phyloP scores from a whole-genome alignment of 768 basidiomycete genomes.

The Lyophyllum decastes region DNA sequence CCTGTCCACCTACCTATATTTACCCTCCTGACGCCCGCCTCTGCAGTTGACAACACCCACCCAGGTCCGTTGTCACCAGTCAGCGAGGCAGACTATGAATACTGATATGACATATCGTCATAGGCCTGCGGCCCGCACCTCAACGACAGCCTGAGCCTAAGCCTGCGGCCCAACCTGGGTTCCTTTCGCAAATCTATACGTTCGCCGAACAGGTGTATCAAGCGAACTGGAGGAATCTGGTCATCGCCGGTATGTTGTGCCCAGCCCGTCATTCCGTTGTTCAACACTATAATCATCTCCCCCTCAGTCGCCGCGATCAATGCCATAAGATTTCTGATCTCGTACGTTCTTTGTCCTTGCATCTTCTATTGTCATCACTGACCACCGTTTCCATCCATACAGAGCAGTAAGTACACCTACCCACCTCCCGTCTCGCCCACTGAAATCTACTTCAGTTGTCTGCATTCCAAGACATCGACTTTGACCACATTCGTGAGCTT shows the following conservation, averaged over 20 bases:
- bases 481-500: conserved; percentile 22
- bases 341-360: conserved; percentile 28
- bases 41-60: conserved; percentile 36
- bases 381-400: not conserved
- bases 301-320: conserved; percentile 40
- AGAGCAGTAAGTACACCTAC: conserved; percentile 24
- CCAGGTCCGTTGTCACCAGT: conserved; percentile 12
- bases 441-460: conserved; percentile 26
- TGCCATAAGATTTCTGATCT: conserved; percentile 36
- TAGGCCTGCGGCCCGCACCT: conserved; percentile 9
- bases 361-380: not conserved
- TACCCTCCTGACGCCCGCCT: not conserved
- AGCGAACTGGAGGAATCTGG: conserved; percentile 41
- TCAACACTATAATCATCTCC: not conserved
- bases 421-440: not conserved
- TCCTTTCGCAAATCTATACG: conserved; percentile 23
- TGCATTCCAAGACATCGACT: conserved; percentile 34
- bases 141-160: not conserved
- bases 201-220: conserved; percentile 39
- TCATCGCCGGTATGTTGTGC: conserved; percentile 34
- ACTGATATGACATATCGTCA: not conserved
- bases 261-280: not conserved
- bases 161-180: conserved; percentile 2
- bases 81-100: not conserved
- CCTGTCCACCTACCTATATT: not conserved